A percentile compares a stretch with the other conserved stretches of the same genome.
phyloP scores from a whole-genome alignment of 2,329 filamentous ascomycete genomes.

The Pestalotiopsis sp. region DNA sequence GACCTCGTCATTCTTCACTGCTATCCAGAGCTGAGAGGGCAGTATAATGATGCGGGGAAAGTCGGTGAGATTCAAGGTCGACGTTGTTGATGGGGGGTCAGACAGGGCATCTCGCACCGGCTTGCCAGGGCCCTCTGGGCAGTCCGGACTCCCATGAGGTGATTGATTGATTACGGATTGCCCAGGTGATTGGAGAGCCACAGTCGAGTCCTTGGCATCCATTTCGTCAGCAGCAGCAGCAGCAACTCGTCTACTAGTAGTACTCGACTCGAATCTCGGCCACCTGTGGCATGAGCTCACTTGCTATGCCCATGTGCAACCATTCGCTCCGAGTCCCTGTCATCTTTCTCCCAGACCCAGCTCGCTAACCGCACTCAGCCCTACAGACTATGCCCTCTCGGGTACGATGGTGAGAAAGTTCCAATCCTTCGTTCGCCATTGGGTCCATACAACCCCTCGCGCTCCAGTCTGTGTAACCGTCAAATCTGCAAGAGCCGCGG shows the following conservation, averaged over 20 bases:
- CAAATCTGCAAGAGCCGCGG: slow-evolving; percentile 8
- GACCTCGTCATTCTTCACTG: not conserved
- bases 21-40: not conserved
- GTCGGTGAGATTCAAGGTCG: slow-evolving; percentile 10
- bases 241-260: not conserved
- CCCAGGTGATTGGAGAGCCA: not conserved
- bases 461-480: not conserved
- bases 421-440: slow-evolving; percentile 4
- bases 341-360: not conserved
- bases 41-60: slow-evolving; percentile 9
- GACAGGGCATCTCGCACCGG: not conserved
- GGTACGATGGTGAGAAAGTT: not conserved
- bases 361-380: slow-evolving; percentile 7
- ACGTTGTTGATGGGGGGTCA: not conserved
- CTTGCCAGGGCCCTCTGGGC: not conserved
- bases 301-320: not conserved
- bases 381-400: not conserved
- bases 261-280: not conserved
- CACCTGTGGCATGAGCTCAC: not conserved
- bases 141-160: too few relatives aligned
- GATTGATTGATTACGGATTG: not conserved
- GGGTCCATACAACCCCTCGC: not conserved
- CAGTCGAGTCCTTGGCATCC: not conserved
- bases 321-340: not conserved
- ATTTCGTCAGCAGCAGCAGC: slow-evolving; percentile 9